Conservation (phyloP, 2,329 filamentous ascomycete species). For the Aphanoascus verrucosus region DNA sequence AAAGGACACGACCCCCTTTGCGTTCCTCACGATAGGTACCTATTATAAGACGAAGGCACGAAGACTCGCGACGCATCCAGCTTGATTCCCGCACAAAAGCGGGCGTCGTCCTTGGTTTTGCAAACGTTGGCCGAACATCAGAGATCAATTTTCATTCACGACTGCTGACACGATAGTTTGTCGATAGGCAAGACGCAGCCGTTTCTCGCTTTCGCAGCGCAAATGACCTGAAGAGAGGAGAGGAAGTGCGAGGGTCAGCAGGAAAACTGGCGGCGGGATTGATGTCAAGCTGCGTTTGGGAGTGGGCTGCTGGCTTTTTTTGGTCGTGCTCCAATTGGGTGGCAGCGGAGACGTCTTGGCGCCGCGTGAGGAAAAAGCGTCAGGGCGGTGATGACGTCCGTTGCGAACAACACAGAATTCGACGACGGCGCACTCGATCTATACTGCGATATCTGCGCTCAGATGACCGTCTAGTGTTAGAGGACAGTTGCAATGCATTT, state of each 20-base stretch:
- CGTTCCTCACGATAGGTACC: not conserved
- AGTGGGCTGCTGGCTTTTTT: constrained; percentile 10
- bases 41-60: constrained; percentile 14
- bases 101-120: constrained; percentile 9
- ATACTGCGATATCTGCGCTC: not conserved
- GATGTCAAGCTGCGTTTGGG: constrained; percentile 8
- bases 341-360: not conserved
- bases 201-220: not conserved
- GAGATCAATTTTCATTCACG: constrained; percentile 6
- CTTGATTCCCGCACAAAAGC: constrained; percentile 14
- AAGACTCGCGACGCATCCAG: constrained; percentile 9
- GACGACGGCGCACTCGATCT: not conserved
- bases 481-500: not conserved
- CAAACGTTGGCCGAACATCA: constrained; percentile 16
- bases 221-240: constrained; percentile 1
- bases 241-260: constrained; percentile 1
- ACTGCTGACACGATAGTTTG: not conserved
- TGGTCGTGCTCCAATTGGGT: constrained; percentile 1
- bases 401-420: not conserved
- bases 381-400: not conserved
- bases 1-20: not conserved
- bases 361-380: not conserved
- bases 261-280: constrained; percentile 1
- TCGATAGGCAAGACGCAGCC: not conserved
- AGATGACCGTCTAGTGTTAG: not conserved